A percentile compares a stretch with the other conserved stretches of the same genome.
Conservation (phyloP, 2,329 filamentous ascomycete genomes). For the Penicillium olsonii region DNA sequence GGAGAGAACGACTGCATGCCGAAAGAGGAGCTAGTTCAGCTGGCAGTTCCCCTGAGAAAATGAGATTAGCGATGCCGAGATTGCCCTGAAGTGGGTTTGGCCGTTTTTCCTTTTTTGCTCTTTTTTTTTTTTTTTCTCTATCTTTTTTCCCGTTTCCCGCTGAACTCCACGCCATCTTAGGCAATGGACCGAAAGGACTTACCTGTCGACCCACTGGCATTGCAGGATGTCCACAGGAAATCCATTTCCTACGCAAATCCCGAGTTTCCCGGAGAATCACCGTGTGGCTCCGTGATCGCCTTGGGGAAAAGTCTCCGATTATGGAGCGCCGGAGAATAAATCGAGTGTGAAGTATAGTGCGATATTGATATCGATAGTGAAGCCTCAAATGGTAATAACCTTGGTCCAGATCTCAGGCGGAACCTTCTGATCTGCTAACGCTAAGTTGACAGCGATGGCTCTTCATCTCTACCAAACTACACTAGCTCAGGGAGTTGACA, state of each 20-base stretch:
- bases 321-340: neutral
- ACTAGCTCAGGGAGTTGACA: too few species aligned
- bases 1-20: slow-evolving; percentile 1
- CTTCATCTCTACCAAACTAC: neutral
- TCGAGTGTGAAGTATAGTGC: neutral
- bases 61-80: slow-evolving; percentile 6
- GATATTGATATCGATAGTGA: neutral
- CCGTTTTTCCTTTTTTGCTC: slow-evolving; percentile 4
- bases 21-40: neutral
- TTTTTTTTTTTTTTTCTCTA: too few species aligned
- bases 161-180: slow-evolving; percentile 14
- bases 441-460: neutral
- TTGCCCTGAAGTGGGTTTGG: slow-evolving; percentile 9
- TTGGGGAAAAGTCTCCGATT: slow-evolving; percentile 1
- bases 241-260: slow-evolving; percentile 18
- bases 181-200: slow-evolving; percentile 16
- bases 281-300: slow-evolving; percentile 2
- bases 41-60: slow-evolving; percentile 3
- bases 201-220: slow-evolving; percentile 16
- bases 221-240: slow-evolving; percentile 6
- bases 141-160: too few species aligned
- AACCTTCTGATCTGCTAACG: neutral
- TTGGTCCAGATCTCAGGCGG: neutral
- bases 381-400: neutral
- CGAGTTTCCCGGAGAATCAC: slow-evolving; percentile 17